Percentiles rank a stretch among this genome's conserved stretches.
These are phyloP conservation scores for Pichia sp. DNA, from an alignment of 1,139 yeast species.

Conservation along the genomic window DNA sequence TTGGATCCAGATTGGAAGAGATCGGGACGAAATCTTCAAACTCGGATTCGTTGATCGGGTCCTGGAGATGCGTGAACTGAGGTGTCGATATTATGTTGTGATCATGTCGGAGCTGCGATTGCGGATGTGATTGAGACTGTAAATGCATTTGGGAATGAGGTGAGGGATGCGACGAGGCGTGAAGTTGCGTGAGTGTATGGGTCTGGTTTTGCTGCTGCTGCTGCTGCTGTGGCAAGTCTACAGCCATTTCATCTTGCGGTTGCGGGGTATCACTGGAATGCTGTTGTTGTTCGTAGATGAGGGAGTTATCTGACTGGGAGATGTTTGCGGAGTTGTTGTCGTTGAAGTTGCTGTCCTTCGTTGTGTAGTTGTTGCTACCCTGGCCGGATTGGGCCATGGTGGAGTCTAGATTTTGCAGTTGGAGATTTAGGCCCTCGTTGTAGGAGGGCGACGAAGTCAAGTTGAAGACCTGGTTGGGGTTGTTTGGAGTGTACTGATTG, in stretches of 20 bases:
- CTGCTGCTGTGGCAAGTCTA: slow-evolving; percentile 21
- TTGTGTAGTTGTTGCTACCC: slow-evolving; percentile 9
- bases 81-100: slow-evolving; percentile 5
- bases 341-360: slow-evolving; percentile 2
- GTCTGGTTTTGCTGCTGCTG: not conserved
- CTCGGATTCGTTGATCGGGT: slow-evolving; percentile 13
- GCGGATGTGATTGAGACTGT: not conserved
- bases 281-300: slow-evolving; percentile 7
- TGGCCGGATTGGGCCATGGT: not conserved
- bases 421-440: slow-evolving; percentile 21
- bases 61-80: slow-evolving; percentile 3
- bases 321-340: not conserved
- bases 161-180: not conserved
- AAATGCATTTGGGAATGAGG: slow-evolving; percentile 3
- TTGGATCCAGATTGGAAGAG: slow-evolving; percentile 24
- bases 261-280: slow-evolving; percentile 3
- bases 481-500: slow-evolving; percentile 8
- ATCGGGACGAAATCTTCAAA: slow-evolving; percentile 28
- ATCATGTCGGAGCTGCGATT: slow-evolving; percentile 6
- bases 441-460: slow-evolving; percentile 26
- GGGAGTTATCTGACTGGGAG: slow-evolving; percentile 12
- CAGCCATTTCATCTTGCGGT: not conserved
- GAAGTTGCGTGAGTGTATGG: not conserved
- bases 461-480: slow-evolving; percentile 16
- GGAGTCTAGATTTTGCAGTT: slow-evolving; percentile 21